Evolutionary conservation across 1,139 yeast genomes (phyloP).

Genomic region (Candida pseudocylindracea): DNA sequence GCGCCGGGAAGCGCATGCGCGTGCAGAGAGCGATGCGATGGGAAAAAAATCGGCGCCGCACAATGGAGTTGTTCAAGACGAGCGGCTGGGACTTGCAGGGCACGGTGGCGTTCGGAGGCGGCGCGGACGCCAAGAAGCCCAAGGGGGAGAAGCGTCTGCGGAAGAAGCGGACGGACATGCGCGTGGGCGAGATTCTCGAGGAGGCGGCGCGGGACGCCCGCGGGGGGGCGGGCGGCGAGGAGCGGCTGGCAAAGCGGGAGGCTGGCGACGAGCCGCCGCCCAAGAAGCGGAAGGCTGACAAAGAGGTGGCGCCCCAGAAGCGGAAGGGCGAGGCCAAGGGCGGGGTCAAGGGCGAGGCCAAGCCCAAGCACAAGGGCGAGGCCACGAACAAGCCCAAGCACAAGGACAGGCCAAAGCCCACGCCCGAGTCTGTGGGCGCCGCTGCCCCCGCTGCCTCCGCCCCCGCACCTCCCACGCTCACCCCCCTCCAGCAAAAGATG

Average conservation of each 20-base stretch:
- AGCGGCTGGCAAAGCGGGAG: slow-evolving; percentile 2
- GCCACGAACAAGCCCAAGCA: background rate
- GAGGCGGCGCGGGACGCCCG: background rate
- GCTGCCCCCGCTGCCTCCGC: no score
- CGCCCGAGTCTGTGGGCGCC: no score
- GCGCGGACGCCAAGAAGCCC: slow-evolving; percentile 2
- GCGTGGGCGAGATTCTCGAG: background rate
- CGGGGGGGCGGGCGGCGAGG: slow-evolving; percentile 4
- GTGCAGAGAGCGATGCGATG: background rate
- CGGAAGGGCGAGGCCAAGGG: no score
- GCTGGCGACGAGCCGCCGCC: slow-evolving; percentile 2
- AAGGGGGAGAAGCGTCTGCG: slow-evolving; percentile 3
- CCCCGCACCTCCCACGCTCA: slow-evolving; percentile 21
- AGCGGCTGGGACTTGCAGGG: no score
- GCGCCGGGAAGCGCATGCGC: no score
- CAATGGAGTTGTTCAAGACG: no score
- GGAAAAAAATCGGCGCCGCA: background rate
- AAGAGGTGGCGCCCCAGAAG: no score
- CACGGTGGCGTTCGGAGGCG: slow-evolving; percentile 1
- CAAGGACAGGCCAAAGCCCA: no score
- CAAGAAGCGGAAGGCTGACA: slow-evolving; percentile 3
- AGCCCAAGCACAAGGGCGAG: no score
- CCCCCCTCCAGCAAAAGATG: slow-evolving; percentile 92
- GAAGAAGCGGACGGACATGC: background rate
- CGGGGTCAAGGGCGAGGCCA: no score